phyloP scores from a whole-genome alignment of 2,329 filamentous ascomycete species.

The Alternaria sp. region DNA sequence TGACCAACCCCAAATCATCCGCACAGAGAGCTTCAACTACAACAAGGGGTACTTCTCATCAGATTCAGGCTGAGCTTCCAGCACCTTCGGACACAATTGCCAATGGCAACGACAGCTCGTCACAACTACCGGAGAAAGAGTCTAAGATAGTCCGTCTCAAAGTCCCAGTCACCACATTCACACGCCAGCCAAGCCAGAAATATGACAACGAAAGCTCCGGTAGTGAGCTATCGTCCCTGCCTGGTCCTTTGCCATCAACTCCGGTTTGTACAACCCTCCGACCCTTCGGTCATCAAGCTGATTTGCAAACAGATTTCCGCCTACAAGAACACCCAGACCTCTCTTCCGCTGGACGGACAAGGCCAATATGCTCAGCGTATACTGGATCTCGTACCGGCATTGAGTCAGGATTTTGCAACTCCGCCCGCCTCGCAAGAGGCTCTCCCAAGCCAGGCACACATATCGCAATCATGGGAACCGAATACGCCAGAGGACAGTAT shows the following conservation, averaged over 20 bases:
- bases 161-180: not conserved
- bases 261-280: not conserved
- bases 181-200: not conserved
- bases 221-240: not conserved
- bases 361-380: conserved; percentile 1
- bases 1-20: not conserved
- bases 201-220: not conserved
- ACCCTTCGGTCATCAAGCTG: not conserved
- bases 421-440: not conserved
- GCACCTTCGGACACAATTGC: not conserved
- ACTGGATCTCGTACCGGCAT: not conserved
- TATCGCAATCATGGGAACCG: not conserved
- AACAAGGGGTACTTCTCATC: not conserved
- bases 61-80: not conserved
- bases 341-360: not conserved
- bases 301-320: not conserved
- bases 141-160: not conserved
- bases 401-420: not conserved
- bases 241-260: not conserved
- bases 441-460: not conserved
- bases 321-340: not conserved
- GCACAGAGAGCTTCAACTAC: no score
- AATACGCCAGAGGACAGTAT: not conserved
- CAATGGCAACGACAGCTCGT: not conserved
- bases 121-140: not conserved